Percentiles rank a stretch among this genome's conserved stretches.
These are phyloP conservation scores for Litchi chinensis DNA, from an alignment of 345 rosid genomes.

Conservation along the genomic window DNA sequence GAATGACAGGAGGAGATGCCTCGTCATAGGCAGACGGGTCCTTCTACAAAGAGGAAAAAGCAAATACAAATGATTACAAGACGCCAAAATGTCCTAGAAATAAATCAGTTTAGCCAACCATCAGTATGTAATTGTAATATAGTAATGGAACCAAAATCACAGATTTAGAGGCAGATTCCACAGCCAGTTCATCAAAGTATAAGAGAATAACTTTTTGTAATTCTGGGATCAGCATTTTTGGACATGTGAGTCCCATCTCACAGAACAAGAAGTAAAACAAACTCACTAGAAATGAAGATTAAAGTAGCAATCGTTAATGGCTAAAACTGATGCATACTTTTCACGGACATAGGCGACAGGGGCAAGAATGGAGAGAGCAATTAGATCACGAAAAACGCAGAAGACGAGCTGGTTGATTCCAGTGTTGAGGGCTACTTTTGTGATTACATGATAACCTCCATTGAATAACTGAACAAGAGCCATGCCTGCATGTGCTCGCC, in stretches of 20 bases:
- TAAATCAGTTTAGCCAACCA: not conserved
- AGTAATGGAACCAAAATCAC: not conserved
- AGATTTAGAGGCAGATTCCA: constrained; percentile 3
- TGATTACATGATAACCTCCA: constrained; percentile 96
- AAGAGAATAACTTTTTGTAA: not conserved
- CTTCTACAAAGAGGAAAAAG: constrained; percentile 55
- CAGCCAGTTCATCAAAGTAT: not conserved
- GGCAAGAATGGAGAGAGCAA: constrained; percentile 86
- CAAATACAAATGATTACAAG: constrained; percentile 21
- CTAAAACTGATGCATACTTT: constrained; percentile 39
- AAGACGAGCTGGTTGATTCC: constrained; percentile 97
- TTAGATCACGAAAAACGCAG: constrained; percentile 91
- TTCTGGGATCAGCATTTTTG: not conserved
- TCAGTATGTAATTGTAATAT: not conserved
- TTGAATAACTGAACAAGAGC: constrained; percentile 81
- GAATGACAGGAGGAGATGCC: constrained; percentile 64
- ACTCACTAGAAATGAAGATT: not conserved
- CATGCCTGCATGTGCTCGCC: constrained; percentile 81
- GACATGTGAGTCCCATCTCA: not conserved
- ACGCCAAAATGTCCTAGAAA: not conserved
- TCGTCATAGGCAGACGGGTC: constrained; percentile 73
- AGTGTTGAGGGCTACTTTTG: constrained; percentile 92
- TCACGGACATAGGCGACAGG: constrained; percentile 89
- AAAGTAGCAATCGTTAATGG: not conserved
- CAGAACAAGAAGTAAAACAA: not conserved